Conservation (phyloP, 1,139 yeast species). For the Yamadazyma membranifaciens region DNA sequence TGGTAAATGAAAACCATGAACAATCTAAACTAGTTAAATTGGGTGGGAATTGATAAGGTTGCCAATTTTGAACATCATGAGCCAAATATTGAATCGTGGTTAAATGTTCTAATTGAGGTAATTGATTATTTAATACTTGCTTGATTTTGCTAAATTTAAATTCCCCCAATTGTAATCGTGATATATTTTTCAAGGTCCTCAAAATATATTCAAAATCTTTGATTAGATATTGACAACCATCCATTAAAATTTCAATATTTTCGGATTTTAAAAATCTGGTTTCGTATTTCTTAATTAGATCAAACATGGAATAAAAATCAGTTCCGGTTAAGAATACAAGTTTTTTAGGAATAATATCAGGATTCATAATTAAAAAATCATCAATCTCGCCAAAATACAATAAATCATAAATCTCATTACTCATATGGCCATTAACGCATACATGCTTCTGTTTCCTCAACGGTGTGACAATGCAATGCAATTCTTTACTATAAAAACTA, state of each 20-base stretch:
- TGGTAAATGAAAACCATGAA: slow-evolving; percentile 30
- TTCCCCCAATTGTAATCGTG: slow-evolving; percentile 30
- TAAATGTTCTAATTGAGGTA: slow-evolving; percentile 17
- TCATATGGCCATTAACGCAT: slow-evolving; percentile 17
- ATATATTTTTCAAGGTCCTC: slow-evolving; percentile 23
- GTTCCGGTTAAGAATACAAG: slow-evolving; percentile 31
- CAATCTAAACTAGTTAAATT: slow-evolving; percentile 29
- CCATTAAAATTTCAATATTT: slow-evolving; percentile 27
- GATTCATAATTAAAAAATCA: slow-evolving; percentile 27
- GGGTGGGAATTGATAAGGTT: slow-evolving; percentile 22
- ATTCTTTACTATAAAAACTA: slow-evolving; percentile 27
- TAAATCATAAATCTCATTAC: slow-evolving; percentile 24
- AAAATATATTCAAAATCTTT: slow-evolving; percentile 24
- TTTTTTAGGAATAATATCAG: slow-evolving; percentile 27
- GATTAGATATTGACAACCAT: slow-evolving; percentile 10
- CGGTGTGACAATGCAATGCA: slow-evolving; percentile 36
- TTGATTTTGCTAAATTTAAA: slow-evolving; percentile 19
- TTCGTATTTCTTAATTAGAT: slow-evolving; percentile 21
- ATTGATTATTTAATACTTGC: slow-evolving; percentile 10
- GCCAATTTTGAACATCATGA: slow-evolving; percentile 32
- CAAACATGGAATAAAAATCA: slow-evolving; percentile 29
- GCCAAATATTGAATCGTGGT: slow-evolving; percentile 31
- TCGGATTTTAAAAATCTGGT: slow-evolving; percentile 16
- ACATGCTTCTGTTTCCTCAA: slow-evolving; percentile 25
- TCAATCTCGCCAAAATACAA: slow-evolving; percentile 30